These are phyloP conservation scores for Yamadazyma ubonensis DNA, from an alignment of 805 yeast species.

Conservation along the genomic window DNA sequence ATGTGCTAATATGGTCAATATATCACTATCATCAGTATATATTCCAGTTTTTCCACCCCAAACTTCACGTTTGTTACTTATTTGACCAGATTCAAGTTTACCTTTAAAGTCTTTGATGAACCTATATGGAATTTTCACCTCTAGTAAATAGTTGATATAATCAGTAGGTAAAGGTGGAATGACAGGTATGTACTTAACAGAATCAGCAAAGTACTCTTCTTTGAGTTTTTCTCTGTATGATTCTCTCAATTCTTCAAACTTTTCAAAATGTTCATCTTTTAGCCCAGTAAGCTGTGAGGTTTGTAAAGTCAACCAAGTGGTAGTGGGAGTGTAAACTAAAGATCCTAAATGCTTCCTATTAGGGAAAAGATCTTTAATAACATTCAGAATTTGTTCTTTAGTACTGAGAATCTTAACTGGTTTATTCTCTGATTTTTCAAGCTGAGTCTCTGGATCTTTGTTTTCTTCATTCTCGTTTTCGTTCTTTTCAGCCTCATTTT, in stretches of 20 bases:
- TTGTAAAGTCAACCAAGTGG: conserved; percentile 46
- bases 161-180: conserved; percentile 39
- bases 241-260: conserved; percentile 28
- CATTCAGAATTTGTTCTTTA: conserved; percentile 20
- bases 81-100: conserved; percentile 41
- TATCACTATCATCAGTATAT: conserved; percentile 91
- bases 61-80: conserved; percentile 40
- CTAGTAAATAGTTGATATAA: conserved; percentile 44
- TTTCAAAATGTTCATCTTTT: conserved; percentile 28
- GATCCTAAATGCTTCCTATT: conserved; percentile 48
- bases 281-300: conserved; percentile 30
- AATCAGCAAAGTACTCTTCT: conserved; percentile 22
- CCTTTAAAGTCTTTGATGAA: conserved; percentile 39
- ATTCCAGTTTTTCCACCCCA: conserved; percentile 86
- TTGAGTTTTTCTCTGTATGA: conserved; percentile 25
- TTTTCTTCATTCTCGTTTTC: neutral
- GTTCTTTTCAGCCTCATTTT: neutral
- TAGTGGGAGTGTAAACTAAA: conserved; percentile 55
- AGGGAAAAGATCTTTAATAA: conserved; percentile 29
- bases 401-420: conserved; percentile 4
- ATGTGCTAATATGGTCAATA: conserved; percentile 72
- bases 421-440: no score
- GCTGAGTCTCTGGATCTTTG: no score
- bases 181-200: conserved; percentile 31
- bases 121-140: conserved; percentile 53